Conservation (phyloP, 1,284 basidiomycete species). For the Sutorius eximius region DNA sequence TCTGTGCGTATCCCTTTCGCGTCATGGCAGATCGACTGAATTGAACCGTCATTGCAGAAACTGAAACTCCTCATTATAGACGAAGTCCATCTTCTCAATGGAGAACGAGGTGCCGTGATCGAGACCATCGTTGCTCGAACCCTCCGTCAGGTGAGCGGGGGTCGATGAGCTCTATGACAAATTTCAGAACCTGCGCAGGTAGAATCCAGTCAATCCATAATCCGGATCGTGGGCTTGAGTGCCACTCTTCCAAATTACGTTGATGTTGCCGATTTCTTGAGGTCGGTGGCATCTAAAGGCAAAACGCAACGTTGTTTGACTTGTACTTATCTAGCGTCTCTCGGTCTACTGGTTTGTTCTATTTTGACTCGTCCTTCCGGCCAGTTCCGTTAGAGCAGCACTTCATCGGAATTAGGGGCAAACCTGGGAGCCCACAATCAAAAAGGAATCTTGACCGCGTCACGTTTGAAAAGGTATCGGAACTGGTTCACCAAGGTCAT, state of each 20-base stretch:
- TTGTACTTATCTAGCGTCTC: slow-evolving; percentile 65
- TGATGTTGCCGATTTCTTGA: slow-evolving; percentile 95
- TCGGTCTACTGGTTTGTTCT: slow-evolving; percentile 90
- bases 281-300: slow-evolving; percentile 45
- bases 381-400: slow-evolving; percentile 98
- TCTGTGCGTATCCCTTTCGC: slow-evolving; percentile 54
- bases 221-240: slow-evolving; percentile 98
- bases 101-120: slow-evolving; percentile 97
- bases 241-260: slow-evolving; percentile 97
- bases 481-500: slow-evolving; percentile 84
- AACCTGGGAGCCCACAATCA: slow-evolving; percentile 72
- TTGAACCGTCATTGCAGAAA: slow-evolving; percentile 51
- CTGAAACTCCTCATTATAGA: slow-evolving; percentile 97
- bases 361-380: slow-evolving; percentile 97
- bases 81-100: slow-evolving; percentile 96
- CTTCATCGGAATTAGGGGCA: slow-evolving; percentile 95
- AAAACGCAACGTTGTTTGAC: slow-evolving; percentile 1
- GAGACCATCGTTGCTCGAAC: slow-evolving; percentile 98
- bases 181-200: slow-evolving; percentile 52
- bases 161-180: neutral
- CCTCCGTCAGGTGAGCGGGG: slow-evolving; percentile 69
- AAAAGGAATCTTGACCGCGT: slow-evolving; percentile 89
- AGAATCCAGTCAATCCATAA: slow-evolving; percentile 95
- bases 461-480: slow-evolving; percentile 88
- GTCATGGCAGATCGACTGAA: neutral